Base-by-base conservation (phyloP, 148 eudicot species). In the Camellia lanceoleosa region DNA sequence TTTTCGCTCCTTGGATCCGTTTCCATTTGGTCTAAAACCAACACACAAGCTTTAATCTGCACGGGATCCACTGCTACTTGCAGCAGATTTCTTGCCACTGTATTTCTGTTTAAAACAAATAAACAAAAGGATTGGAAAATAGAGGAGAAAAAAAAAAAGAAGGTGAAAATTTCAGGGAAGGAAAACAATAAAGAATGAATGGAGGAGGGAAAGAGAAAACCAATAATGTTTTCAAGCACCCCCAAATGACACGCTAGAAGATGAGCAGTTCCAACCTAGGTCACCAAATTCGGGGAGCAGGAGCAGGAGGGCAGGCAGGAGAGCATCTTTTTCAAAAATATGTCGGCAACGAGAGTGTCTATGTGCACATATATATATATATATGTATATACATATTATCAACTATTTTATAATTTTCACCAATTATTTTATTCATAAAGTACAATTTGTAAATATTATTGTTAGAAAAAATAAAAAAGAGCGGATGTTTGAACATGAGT, bases 1-100 rank as follows among this genome's bases (percentile, higher is more conserved):
- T 13, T 15, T 19, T 60, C 46, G n/a, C 14, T 59, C 41, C 38
- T 65, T 11, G 19, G 18, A 51, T 52, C 60, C 38, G 30, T 16
- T 38, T 77, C 80, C 62, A 52, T 41, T 8, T 9, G 72, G 49
- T 38, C 72, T 49, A 18, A 16, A 56, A n/a, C 52, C 47, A 20
- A 23, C 51, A 49, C 49, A 66, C 51, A 58, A 67, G 41, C 65
- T 65, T 71, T 77, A 88, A 71, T 88, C 90, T 10, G 49, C 87
- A 4, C 89, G 85, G 10, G 84, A 80, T 82, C 86, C 79, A 58
- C 83, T 80, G 70, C 82, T 67, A 44, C 86, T 59, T 30, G 73
- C 83, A 52, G 82, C 84, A 74, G 89, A 78, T 83, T 76, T 89
- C 90, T 90, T 92, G 47, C 91, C 90, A 75, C 90, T 85, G 70